Conservation (phyloP, 2,329 filamentous ascomycete genomes). For the Diaporthe australafricana region DNA sequence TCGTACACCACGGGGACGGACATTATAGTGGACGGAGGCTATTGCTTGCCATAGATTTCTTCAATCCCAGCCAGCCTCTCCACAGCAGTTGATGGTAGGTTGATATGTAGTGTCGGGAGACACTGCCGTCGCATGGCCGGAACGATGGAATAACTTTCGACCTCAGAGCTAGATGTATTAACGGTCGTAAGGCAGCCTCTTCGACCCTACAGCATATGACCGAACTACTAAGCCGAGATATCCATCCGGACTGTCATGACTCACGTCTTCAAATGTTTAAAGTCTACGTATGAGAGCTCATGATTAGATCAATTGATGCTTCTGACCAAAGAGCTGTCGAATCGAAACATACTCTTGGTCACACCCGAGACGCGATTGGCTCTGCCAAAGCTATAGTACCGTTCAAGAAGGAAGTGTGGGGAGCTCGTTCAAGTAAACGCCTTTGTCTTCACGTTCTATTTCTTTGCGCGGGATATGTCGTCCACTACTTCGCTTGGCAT, state of each 20-base stretch:
- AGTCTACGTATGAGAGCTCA: background rate
- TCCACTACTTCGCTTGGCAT: background rate
- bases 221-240: background rate
- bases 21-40: conserved; percentile 81
- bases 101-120: background rate
- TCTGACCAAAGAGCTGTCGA: background rate
- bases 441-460: background rate
- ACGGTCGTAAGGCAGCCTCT: background rate
- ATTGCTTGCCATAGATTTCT: conserved; percentile 61
- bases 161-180: background rate
- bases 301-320: no score
- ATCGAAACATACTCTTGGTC: background rate
- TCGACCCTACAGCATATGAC: background rate
- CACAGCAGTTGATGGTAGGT: background rate
- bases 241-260: background rate
- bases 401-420: background rate
- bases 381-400: background rate
- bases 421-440: background rate
- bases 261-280: background rate
- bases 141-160: background rate
- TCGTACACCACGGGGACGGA: conserved; percentile 84
- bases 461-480: background rate
- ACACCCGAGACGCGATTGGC: conserved; percentile 8
- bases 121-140: background rate
- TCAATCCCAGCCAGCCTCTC: no score